Evolutionary conservation across 768 basidiomycete species (phyloP).

Genomic region (Lactifluus pinguis): DNA sequence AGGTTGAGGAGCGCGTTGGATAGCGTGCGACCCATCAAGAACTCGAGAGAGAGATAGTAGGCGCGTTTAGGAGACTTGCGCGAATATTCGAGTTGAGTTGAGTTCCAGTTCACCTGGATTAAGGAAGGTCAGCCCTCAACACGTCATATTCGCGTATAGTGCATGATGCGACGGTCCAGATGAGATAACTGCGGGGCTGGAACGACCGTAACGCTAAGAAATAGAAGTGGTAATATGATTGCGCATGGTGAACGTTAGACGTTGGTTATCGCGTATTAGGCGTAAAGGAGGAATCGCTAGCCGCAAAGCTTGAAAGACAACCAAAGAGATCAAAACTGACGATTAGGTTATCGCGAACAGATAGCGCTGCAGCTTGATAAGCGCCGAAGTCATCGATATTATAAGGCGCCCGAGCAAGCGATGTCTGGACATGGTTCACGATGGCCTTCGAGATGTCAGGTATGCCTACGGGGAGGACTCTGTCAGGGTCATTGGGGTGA

Average conservation of each 20-base stretch:
- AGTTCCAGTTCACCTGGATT: constrained; percentile 72
- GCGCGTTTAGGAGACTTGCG: constrained; percentile 82
- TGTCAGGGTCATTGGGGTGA: background rate
- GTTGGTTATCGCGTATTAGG: background rate
- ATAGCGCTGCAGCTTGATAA: constrained; percentile 86
- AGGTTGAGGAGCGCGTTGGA: constrained; percentile 84
- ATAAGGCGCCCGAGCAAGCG: constrained; percentile 83
- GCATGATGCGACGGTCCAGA: background rate
- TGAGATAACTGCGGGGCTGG: background rate
- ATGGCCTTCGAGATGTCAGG: constrained; percentile 60
- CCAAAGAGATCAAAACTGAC: constrained; percentile 31
- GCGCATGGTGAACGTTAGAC: background rate
- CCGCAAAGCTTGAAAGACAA: background rate
- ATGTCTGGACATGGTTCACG: constrained; percentile 80
- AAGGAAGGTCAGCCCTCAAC: background rate
- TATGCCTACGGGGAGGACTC: constrained; percentile 37
- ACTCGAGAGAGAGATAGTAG: constrained; percentile 95
- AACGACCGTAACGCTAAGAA: background rate
- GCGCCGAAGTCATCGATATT: constrained; percentile 82
- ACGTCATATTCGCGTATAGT: background rate
- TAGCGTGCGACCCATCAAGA: constrained; percentile 75
- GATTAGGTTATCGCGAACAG: constrained; percentile 81
- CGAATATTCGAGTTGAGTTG: constrained; percentile 66
- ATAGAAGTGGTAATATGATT: background rate
- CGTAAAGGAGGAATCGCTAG: background rate